Conservation (phyloP, 352 stramenopile species). For the Globisporangium yorkense region DNA sequence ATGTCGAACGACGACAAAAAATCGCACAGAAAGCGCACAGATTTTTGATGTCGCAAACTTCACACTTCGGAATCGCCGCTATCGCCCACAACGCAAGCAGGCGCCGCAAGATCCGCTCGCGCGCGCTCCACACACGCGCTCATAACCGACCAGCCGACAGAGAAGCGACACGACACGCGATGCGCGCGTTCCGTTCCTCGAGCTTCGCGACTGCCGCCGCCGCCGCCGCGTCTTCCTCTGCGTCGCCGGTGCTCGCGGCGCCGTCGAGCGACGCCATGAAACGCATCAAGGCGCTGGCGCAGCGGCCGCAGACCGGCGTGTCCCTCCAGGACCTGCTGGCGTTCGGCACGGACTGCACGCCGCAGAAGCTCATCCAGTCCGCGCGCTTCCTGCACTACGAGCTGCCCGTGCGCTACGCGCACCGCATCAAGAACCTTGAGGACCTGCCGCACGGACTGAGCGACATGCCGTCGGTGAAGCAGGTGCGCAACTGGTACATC, state of each 20-base stretch:
- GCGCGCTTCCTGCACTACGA: constrained; percentile 97
- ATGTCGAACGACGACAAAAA: neutral
- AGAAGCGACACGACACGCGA: constrained; percentile 1
- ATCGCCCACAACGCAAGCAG: neutral
- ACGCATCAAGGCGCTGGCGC: constrained; percentile 64
- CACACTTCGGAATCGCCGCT: neutral
- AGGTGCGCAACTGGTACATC: constrained; percentile 97
- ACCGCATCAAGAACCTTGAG: constrained; percentile 94
- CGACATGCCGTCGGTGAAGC: constrained; percentile 91
- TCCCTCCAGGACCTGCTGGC: constrained; percentile 87
- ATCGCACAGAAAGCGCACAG: no score
- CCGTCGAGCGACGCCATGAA: constrained; percentile 21
- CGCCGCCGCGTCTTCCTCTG: neutral
- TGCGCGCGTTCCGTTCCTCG: constrained; percentile 14
- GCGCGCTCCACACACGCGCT: no score
- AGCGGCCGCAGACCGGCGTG: constrained; percentile 76
- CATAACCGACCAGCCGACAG: neutral
- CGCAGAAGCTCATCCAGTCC: constrained; percentile 86
- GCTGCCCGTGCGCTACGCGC: constrained; percentile 97
- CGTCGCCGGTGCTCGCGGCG: constrained; percentile 3
- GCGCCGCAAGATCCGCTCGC: no score
- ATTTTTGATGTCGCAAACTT: no score
- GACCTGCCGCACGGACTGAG: constrained; percentile 93
- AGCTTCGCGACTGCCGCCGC: constrained; percentile 9
- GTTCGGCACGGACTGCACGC: constrained; percentile 76